Conservation (phyloP, 495 filamentous ascomycete species). For the Cercophora newfieldiana region DNA sequence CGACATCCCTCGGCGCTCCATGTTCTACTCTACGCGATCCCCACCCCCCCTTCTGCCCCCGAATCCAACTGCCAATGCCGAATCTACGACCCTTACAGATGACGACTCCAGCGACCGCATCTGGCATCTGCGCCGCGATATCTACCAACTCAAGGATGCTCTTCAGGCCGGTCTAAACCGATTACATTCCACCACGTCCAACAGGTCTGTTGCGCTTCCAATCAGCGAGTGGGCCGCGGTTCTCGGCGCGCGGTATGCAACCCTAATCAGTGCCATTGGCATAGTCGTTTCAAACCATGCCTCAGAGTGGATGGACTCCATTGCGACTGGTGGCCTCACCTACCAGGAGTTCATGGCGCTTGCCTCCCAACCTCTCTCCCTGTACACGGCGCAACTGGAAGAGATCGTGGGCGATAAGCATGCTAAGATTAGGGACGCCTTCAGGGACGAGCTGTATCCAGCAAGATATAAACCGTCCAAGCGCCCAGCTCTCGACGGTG, state of each 20-base stretch:
- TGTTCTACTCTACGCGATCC: neutral
- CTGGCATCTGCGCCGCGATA: constrained; percentile 17
- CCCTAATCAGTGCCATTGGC: neutral
- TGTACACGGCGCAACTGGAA: constrained; percentile 19
- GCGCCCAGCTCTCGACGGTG: neutral
- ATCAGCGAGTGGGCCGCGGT: neutral
- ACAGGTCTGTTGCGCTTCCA: neutral
- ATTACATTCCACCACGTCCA: neutral
- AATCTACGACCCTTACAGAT: neutral
- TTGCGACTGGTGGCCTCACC: constrained; percentile 9
- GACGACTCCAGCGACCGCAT: neutral
- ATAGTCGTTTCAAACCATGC: constrained; percentile 19
- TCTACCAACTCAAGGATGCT: constrained; percentile 26
- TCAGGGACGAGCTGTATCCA: neutral
- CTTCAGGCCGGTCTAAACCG: constrained; percentile 7
- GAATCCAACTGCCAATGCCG: neutral
- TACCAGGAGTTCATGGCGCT: constrained; percentile 22
- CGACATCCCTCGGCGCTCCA: constrained; percentile 11
- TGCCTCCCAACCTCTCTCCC: constrained; percentile 18
- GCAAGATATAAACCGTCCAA: neutral
- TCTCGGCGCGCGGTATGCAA: constrained; percentile 2
- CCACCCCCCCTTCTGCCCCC: neutral
- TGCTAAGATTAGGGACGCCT: neutral
- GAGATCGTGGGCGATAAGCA: neutral
- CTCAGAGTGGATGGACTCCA: constrained; percentile 22